Base-by-base conservation (phyloP, 1,139 yeast genomes). In the Taphrina populina region DNA sequence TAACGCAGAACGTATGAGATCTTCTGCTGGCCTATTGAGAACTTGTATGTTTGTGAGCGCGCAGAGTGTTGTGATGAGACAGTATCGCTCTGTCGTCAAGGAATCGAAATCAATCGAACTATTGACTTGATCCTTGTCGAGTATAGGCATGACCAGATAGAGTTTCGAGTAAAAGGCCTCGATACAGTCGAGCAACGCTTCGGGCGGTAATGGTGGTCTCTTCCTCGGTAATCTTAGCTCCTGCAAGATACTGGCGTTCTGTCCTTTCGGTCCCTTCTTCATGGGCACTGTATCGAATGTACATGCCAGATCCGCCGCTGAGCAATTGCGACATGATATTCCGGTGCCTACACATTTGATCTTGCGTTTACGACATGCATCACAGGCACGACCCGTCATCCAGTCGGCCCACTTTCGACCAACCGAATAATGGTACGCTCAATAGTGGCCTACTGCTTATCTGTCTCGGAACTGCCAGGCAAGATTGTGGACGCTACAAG, bases 31-130 rank as follows among this genome's bases (percentile, higher is more conserved):
- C n/a, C 37, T 40, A 20, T 37, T 32, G 30, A 59, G 58, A 17
- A 61, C 56, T 19, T 60, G 62, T 5, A 60, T 39, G 10, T 59
- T 56, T n/a, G 62, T 61, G n/a, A 62, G 59, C 11, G 58, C 61
- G 27, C 59, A 59, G 36, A 61, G 46, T 10, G 63, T 54, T 26
- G 59, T 43, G n/a, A 54, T 34, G 43, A 60, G 45, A 15, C 58
- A 52, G 51, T 58, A 61, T 32, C 55, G 33, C 21, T 59, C 62
- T 2, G 29, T 10, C 10, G 37, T 23, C 33, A 39, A 13, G 8
- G 35, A 23, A 8, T 49, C 54, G 30, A 39, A 20, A 8, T 49
- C 46, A 23, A 49, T 21, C 15, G 8, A n/a, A 20, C 21, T 30
- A n/a, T 19, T 27, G 11, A 49, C 21, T n/a, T 37, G 27, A 6